Percentiles rank a stretch among this genome's conserved stretches.
Evolutionary conservation across 2,329 filamentous ascomycete genomes (phyloP).

Genomic region (Myriosclerotinia curreyana): DNA sequence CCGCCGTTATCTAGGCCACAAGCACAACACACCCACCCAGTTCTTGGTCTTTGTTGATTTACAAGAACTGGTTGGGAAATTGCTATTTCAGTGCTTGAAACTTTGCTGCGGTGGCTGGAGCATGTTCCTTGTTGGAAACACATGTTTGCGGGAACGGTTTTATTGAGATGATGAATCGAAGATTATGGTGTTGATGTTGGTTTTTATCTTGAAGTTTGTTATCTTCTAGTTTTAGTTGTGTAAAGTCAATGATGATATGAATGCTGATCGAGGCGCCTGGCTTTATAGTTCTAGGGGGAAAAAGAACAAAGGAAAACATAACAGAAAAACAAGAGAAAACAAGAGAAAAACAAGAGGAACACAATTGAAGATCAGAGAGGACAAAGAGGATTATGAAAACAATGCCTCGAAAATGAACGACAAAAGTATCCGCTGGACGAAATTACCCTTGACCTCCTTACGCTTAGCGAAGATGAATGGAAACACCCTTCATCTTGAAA

Average conservation of each 20-base stretch:
- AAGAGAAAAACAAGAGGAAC: neutral
- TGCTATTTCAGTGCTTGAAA: too few species aligned
- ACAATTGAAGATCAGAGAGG: neutral
- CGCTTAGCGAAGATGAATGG: neutral
- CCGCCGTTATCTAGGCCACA: neutral
- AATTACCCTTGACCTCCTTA: neutral
- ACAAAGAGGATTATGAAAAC: neutral
- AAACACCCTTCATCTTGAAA: neutral
- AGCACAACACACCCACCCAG: slow-evolving; percentile 13
- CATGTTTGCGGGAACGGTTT: neutral
- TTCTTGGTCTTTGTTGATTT: neutral
- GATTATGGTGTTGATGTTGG: neutral
- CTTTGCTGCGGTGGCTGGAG: neutral
- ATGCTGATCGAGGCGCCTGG: neutral
- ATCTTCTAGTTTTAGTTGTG: neutral
- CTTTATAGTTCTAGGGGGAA: neutral
- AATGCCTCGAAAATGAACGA: neutral
- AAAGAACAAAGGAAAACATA: too few species aligned
- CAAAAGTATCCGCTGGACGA: neutral
- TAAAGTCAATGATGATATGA: neutral
- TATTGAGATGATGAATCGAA: neutral
- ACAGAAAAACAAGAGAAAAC: too few species aligned
- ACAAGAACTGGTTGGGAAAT: neutral
- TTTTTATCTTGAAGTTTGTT: neutral
- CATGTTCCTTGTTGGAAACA: neutral